Evolutionary conservation across 2,329 filamentous ascomycete genomes (phyloP).

Genomic region (Aspergillus alliaceus): DNA sequence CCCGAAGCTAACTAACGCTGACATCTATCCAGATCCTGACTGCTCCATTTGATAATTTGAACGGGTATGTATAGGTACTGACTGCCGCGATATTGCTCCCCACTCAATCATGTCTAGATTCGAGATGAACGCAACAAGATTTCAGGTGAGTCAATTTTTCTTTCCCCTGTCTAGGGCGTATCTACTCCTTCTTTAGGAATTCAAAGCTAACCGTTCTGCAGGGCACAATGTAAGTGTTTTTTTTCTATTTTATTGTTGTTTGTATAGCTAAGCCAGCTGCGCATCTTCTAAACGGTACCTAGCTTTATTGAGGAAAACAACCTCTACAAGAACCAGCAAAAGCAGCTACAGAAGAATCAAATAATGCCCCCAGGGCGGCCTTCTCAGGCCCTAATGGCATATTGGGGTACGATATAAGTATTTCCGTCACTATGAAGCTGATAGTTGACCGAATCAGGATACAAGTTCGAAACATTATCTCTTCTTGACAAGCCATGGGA

Average conservation of each 20-base stretch:
- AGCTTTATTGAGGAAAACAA: constrained; percentile 95
- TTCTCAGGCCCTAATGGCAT: constrained; percentile 82
- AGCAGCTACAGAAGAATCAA: constrained; percentile 57
- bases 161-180: neutral
- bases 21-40: constrained; percentile 69
- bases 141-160: constrained; percentile 63
- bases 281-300: constrained; percentile 14
- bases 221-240: constrained; percentile 58
- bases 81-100: neutral
- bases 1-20: neutral
- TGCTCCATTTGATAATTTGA: constrained; percentile 75
- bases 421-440: neutral
- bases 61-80: constrained; percentile 58
- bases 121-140: constrained; percentile 92
- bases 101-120: constrained; percentile 57
- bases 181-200: neutral
- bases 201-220: constrained; percentile 30
- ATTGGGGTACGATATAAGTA: constrained; percentile 66
- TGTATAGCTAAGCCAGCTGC: neutral
- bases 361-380: constrained; percentile 53
- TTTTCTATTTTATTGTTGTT: no score
- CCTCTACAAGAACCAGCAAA: constrained; percentile 64
- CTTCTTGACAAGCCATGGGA: constrained; percentile 75
- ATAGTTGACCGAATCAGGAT: constrained; percentile 57
- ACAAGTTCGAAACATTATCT: constrained; percentile 91